Evolutionary conservation across 2,329 filamentous ascomycete species (phyloP).

Genomic region (Aureobasidium sp.): DNA sequence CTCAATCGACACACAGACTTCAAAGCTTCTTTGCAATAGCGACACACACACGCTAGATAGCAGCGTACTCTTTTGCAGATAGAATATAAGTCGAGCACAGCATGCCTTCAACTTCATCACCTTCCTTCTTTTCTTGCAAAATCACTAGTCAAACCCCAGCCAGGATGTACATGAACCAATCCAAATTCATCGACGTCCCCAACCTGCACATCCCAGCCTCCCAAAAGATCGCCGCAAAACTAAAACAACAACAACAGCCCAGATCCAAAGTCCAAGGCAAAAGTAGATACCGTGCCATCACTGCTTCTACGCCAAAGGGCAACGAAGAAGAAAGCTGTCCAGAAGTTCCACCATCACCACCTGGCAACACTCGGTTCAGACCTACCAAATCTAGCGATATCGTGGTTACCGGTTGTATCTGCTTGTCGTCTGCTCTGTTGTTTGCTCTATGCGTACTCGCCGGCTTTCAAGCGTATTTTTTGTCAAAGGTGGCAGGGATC

Average conservation of each 20-base stretch:
- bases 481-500: neutral
- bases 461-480: neutral
- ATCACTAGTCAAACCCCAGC: neutral
- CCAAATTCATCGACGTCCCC: neutral
- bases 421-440: neutral
- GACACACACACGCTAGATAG: no score
- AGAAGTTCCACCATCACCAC: no score
- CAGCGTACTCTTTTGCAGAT: no score
- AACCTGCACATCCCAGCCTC: neutral
- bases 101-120: neutral
- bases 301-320: neutral
- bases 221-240: neutral
- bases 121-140: neutral
- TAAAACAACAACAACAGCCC: neutral
- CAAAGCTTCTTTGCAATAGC: neutral
- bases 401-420: neutral
- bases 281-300: neutral
- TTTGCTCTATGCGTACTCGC: neutral
- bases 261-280: neutral
- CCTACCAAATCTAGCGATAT: neutral
- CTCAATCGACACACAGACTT: neutral
- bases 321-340: neutral
- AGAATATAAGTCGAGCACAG: no score
- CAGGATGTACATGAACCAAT: neutral
- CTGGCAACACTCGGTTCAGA: neutral